Conservation (phyloP, 1,284 basidiomycete species). For the Polyporus tsugae region DNA sequence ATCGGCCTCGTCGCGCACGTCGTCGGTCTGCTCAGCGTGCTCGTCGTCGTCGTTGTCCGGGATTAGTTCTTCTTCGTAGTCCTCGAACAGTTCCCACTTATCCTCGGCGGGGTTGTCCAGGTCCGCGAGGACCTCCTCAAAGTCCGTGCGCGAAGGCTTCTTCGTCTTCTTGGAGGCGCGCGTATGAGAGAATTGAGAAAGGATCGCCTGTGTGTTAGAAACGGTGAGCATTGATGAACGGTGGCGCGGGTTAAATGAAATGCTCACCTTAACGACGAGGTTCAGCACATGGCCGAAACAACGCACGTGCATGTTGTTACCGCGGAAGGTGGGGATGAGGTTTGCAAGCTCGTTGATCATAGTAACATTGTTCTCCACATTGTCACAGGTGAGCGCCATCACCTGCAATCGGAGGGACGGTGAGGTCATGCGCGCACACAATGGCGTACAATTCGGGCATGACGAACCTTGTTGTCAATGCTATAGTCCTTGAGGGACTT, state of each 20-base stretch:
- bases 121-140: background rate
- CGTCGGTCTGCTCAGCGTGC: background rate
- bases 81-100: background rate
- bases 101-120: background rate
- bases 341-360: background rate
- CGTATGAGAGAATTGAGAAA: background rate
- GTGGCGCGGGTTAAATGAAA: too few species aligned
- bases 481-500: background rate
- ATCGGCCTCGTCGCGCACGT: background rate
- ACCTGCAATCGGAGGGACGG: background rate
- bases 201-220: background rate
- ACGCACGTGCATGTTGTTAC: background rate
- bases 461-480: background rate
- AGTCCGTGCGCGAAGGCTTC: background rate
- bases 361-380: background rate
- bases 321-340: background rate
- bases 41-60: background rate
- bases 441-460: too few species aligned
- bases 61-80: background rate
- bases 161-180: background rate
- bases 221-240: too few species aligned
- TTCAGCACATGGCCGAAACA: background rate
- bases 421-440: too few species aligned
- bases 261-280: background rate
- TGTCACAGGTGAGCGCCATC: background rate